phyloP scores from a whole-genome alignment of 1,284 basidiomycete species.

The Sanghuangporus baumii region DNA sequence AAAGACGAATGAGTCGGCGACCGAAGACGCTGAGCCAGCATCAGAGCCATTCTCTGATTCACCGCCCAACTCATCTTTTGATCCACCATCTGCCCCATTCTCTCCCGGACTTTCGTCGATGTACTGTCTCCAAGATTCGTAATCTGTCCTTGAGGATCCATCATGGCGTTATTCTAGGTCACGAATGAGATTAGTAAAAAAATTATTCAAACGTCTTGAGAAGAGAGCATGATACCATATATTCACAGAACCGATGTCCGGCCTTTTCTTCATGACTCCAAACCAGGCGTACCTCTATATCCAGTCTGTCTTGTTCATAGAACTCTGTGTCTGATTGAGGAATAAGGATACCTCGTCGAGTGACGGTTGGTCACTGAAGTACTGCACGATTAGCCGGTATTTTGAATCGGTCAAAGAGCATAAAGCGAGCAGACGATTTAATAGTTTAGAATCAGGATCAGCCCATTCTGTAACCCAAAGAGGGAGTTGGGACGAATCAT shows the following conservation, averaged over 20 bases:
- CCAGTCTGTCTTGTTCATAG: conserved; percentile 37
- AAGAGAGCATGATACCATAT: background rate
- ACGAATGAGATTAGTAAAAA: too few relatives aligned
- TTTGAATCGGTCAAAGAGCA: too few relatives aligned
- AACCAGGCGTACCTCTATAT: conserved; percentile 45
- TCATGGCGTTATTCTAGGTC: conserved; percentile 28
- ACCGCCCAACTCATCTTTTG: too few relatives aligned
- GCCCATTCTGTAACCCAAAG: conserved; percentile 43
- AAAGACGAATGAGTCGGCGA: background rate
- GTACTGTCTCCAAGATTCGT: conserved; percentile 29
- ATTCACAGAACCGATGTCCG: conserved; percentile 29
- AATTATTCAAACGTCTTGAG: too few relatives aligned
- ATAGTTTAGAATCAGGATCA: conserved; percentile 12
- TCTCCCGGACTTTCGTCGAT: conserved; percentile 23
- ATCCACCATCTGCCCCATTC: too few relatives aligned
- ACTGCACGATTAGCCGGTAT: conserved; percentile 20
- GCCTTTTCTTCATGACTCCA: conserved; percentile 34
- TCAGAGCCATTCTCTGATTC: too few relatives aligned
- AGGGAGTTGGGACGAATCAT: conserved; percentile 30
- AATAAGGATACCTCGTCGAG: conserved; percentile 32
- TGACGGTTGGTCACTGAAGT: conserved; percentile 35
- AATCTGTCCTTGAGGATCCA: conserved; percentile 27
- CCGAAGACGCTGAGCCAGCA: background rate
- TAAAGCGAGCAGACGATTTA: too few relatives aligned
- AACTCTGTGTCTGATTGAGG: conserved; percentile 36